Conservation (phyloP, 176 grass and related monocot genomes). For the Neostapfia colusana region DNA sequence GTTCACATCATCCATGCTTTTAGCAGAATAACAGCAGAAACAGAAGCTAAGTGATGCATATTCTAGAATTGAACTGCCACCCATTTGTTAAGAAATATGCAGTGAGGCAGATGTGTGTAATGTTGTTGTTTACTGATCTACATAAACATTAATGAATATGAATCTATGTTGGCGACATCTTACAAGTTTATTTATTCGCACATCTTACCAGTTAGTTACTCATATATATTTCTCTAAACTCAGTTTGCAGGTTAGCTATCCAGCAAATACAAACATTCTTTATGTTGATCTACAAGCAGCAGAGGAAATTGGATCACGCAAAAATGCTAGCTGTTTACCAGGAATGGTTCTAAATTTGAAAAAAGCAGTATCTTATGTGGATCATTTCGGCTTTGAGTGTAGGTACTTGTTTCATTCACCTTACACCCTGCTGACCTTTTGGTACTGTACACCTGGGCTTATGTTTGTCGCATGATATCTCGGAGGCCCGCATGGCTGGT, state of each 20-base stretch:
- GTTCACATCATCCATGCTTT: no score
- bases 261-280: slow-evolving; percentile 99
- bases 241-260: slow-evolving; percentile 81
- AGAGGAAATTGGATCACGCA: slow-evolving; percentile 78
- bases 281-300: slow-evolving; percentile 86
- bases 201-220: slow-evolving; percentile 31
- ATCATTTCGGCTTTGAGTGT: slow-evolving; percentile 91
- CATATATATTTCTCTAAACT: slow-evolving; percentile 46
- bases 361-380: slow-evolving; percentile 73
- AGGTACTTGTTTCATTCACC: slow-evolving; percentile 65
- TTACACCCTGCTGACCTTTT: slow-evolving; percentile 6
- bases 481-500: background rate
- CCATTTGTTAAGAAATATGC: no score
- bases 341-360: slow-evolving; percentile 97
- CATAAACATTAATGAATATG: slow-evolving; percentile 3
- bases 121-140: background rate
- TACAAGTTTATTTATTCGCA: background rate
- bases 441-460: background rate
- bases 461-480: slow-evolving; percentile 15
- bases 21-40: no score
- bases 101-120: background rate
- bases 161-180: background rate
- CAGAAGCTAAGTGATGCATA: no score
- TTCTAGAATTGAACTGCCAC: no score
- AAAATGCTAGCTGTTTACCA: slow-evolving; percentile 74